A percentile compares a stretch with the other conserved stretches of the same genome.
These are phyloP conservation scores for Alternaria hordeiaustralica DNA, from an alignment of 2,329 filamentous ascomycete genomes.

Conservation along the genomic window DNA sequence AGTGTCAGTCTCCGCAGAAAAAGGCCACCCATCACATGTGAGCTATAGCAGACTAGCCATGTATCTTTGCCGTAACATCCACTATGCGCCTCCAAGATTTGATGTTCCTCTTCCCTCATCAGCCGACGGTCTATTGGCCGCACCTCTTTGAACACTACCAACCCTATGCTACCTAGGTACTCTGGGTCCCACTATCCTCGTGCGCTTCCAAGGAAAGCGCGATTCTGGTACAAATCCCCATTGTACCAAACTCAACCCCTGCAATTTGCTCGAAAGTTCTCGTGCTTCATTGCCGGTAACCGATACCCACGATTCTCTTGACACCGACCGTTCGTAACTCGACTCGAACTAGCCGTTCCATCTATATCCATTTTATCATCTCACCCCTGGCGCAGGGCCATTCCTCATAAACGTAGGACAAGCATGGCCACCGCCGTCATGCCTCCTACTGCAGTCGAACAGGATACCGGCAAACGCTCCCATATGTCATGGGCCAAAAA, in stretches of 20 bases:
- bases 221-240: neutral
- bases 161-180: neutral
- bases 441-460: constrained; percentile 7
- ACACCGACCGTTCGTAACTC: neutral
- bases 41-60: neutral
- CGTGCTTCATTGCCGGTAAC: neutral
- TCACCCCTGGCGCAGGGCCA: neutral
- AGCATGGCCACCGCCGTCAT: constrained; percentile 5
- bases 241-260: neutral
- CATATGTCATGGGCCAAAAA: constrained; percentile 21
- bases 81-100: neutral
- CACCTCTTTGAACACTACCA: neutral
- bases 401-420: neutral
- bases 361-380: neutral
- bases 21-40: neutral
- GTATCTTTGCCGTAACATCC: neutral
- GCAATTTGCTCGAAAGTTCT: neutral
- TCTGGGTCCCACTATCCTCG: neutral
- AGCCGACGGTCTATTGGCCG: neutral
- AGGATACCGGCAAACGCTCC: constrained; percentile 12
- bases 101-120: neutral
- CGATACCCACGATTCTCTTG: neutral
- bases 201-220: neutral
- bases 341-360: neutral
- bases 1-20: neutral